Evolutionary conservation across 176 grass and related monocot species (phyloP).

Genomic region (Bothriochloa decipiens): DNA sequence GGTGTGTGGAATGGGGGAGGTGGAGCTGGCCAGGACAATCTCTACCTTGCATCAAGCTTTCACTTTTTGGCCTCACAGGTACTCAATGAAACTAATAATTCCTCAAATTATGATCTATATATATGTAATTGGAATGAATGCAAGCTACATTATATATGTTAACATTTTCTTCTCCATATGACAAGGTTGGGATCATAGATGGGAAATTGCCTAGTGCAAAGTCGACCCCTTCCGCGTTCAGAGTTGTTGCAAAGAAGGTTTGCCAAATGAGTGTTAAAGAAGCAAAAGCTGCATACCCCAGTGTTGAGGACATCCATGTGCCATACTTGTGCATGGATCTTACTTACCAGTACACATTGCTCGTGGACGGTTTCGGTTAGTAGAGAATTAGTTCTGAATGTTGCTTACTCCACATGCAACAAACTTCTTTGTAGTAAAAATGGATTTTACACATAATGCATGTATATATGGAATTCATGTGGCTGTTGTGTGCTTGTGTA

Average conservation of each 20-base stretch:
- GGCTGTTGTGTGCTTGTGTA: neutral
- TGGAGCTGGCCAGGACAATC: neutral
- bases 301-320: neutral
- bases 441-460: neutral
- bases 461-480: neutral
- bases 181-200: slow-evolving; percentile 28
- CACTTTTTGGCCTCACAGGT: neutral
- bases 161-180: neutral
- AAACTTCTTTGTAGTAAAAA: neutral
- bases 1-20: neutral
- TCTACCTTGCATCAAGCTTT: neutral
- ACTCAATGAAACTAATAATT: neutral
- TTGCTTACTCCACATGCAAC: neutral
- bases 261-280: slow-evolving; percentile 22
- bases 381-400: neutral
- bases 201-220: neutral
- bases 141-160: neutral
- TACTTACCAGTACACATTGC: slow-evolving; percentile 54
- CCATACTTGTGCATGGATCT: slow-evolving; percentile 64
- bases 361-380: slow-evolving; percentile 62
- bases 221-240: slow-evolving; percentile 34
- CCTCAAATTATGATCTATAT: neutral
- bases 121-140: neutral
- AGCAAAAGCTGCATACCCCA: slow-evolving; percentile 13
- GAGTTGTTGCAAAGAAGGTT: neutral